Percentiles rank a stretch among this genome's conserved stretches.
phyloP scores from a whole-genome alignment of 1,139 yeast species.

The Meyerozyma smithsonii region DNA sequence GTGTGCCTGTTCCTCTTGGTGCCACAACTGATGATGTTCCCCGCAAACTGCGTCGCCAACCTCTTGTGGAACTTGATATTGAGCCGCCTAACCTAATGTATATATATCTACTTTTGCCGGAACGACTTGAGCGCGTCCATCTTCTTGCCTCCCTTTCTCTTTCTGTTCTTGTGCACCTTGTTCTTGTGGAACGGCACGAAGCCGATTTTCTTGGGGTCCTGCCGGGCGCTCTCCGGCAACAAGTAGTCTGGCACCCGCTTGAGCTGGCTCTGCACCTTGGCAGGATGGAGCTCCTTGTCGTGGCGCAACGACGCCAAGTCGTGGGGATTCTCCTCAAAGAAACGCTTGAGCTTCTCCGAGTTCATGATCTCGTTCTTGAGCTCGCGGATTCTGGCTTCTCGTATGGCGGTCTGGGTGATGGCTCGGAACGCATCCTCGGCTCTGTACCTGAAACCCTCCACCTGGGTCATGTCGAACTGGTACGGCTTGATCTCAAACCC shows the following conservation, averaged over 20 bases:
- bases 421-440: slow-evolving; percentile 97
- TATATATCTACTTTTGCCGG: slow-evolving; percentile 14
- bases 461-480: slow-evolving; percentile 86
- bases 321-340: slow-evolving; percentile 97
- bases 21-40: slow-evolving; percentile 47
- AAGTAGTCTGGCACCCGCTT: slow-evolving; percentile 91
- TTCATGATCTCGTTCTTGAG: slow-evolving; percentile 81
- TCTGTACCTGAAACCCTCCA: slow-evolving; percentile 94
- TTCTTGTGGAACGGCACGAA: slow-evolving; percentile 73
- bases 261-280: slow-evolving; percentile 78
- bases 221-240: slow-evolving; percentile 75
- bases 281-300: slow-evolving; percentile 81
- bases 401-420: slow-evolving; percentile 80
- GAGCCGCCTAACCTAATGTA: slow-evolving; percentile 21
- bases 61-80: slow-evolving; percentile 54
- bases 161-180: slow-evolving; percentile 38
- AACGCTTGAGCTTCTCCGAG: slow-evolving; percentile 86
- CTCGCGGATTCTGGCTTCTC: slow-evolving; percentile 93
- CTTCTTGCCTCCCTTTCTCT: slow-evolving; percentile 32
- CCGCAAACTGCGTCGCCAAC: slow-evolving; percentile 53
- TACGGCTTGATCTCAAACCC: slow-evolving; percentile 80
- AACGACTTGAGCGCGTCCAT: slow-evolving; percentile 68
- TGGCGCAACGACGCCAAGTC: slow-evolving; percentile 86
- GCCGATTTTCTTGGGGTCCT: slow-evolving; percentile 55
- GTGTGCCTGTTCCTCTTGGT: slow-evolving; percentile 44